Conservation (phyloP, 2,329 filamentous ascomycete genomes). For the Claviceps spartinae region DNA sequence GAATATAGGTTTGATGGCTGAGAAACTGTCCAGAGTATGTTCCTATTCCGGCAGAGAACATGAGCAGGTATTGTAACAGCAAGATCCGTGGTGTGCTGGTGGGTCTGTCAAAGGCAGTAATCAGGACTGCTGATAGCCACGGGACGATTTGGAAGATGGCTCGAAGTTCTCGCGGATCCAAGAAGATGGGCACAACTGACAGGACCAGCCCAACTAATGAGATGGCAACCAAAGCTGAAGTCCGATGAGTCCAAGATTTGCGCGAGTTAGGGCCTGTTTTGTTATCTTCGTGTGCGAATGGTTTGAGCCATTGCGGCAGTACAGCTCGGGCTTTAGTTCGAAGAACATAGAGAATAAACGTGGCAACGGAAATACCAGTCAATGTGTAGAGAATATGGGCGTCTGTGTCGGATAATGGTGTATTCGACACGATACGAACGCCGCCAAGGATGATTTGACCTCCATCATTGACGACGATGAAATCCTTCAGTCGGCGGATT, state of each 20-base stretch:
- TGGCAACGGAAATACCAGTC: constrained; percentile 15
- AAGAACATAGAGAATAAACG: constrained; percentile 17
- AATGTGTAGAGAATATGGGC: constrained; percentile 11
- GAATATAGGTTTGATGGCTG: constrained; percentile 8
- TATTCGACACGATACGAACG: neutral
- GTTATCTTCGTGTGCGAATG: constrained; percentile 28
- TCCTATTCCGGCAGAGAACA: constrained; percentile 18
- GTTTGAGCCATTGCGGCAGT: constrained; percentile 27
- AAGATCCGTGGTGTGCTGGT: constrained; percentile 28
- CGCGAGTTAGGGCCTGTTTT: constrained; percentile 10
- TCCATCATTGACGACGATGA: neutral
- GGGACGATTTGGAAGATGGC: constrained; percentile 23
- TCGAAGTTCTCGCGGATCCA: constrained; percentile 14
- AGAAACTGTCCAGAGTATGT: constrained; percentile 19
- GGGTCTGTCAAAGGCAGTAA: constrained; percentile 25
- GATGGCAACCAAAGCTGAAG: constrained; percentile 20
- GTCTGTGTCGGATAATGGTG: constrained; percentile 3
- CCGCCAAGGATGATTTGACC: neutral
- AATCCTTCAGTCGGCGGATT: neutral
- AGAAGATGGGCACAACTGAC: constrained; percentile 17
- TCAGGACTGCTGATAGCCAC: constrained; percentile 24
- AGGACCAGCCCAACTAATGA: constrained; percentile 21
- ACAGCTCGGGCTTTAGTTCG: constrained; percentile 13
- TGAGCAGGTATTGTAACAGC: constrained; percentile 24
- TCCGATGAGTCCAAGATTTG: constrained; percentile 26